Evolutionary conservation across 495 filamentous ascomycete species (phyloP), one percentile per base, ranked within the genome.

Genomic region (Coniosporium apollinis): DNA sequence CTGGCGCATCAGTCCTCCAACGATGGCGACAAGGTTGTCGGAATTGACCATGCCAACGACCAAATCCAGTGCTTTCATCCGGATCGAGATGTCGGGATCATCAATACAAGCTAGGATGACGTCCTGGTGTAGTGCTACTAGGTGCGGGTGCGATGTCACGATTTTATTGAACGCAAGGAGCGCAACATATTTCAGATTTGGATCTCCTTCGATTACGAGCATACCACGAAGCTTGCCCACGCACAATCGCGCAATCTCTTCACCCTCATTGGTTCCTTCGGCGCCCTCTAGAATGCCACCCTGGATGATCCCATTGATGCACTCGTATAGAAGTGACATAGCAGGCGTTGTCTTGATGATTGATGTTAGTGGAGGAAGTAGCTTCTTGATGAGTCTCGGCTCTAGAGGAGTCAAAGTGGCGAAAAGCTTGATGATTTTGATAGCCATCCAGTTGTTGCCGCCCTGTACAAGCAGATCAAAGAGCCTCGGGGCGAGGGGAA

Each of bases 381-480:
- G 65, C 53, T 97, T 97, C 37, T 80, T 79, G 15, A 91, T 74
- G 8, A 97, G 60, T 22, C 89, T 73, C 6, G 89, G 89, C 53
- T 97, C 89, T 5, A 97, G 59, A 0, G 89, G 89, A 2, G 84
- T 96, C 43, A 97, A 65, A 11, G 80, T 92, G 24, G 89, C 86
- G 67, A 97, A 97, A 33, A 97, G 69, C 54, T 97, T 97, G 50
- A 97, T 97, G 36, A 96, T 71, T 48, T 97, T 97, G 50, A 97
- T 96, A 21, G 84, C 86, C 87, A 97, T 96, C 89, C 89, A 97
- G 58, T 97, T 97, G 52, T 97, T 96, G 4, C 78, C 80, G 20
- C 82, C 72, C 34, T 87, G 79, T n/a, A 93, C 85, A 7, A 97
- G 61, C 8, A 97, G 62, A 35, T 91, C 82, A 43, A 96, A 97